Percentiles rank a stretch among this genome's conserved stretches.
Conservation (phyloP, 1,139 yeast genomes). For the Taphrina confusa region DNA sequence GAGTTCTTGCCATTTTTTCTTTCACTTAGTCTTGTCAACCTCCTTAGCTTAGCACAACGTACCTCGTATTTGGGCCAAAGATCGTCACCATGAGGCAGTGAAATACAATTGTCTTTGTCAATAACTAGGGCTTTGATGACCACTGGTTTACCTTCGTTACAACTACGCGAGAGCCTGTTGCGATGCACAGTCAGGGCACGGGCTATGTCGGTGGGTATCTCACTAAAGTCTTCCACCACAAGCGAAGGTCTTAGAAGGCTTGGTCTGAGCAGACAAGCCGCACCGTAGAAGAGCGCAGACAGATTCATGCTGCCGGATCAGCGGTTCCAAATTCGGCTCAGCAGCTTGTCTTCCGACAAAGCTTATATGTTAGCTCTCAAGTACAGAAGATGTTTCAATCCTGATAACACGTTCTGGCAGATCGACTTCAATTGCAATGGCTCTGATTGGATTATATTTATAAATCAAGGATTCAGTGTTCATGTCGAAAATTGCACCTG, state of each 20-base stretch:
- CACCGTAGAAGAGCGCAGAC: constrained; percentile 49
- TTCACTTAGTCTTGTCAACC: no score
- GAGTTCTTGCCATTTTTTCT: constrained; percentile 58
- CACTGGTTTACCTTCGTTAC: no score
- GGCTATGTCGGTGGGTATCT: constrained; percentile 6
- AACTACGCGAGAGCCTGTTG: neutral
- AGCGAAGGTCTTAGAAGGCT: constrained; percentile 15
- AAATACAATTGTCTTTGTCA: constrained; percentile 95
- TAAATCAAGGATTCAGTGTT: no score
- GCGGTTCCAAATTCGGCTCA: no score
- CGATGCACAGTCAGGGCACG: constrained; percentile 8
- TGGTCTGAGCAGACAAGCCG: constrained; percentile 12
- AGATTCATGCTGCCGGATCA: constrained; percentile 56
- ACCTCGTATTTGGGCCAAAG: constrained; percentile 72
- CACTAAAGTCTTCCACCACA: constrained; percentile 7
- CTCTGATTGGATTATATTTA: no score
- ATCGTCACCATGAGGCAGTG: constrained; percentile 74
- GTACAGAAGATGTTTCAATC: no score
- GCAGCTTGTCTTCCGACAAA: no score
- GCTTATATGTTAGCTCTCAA: no score
- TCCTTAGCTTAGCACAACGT: no score
- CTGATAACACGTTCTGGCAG: no score
- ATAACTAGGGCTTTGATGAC: constrained; percentile 75
- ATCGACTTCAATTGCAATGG: no score
- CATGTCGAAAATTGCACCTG: no score